Evolutionary conservation across 2,329 filamentous ascomycete genomes (phyloP).

Genomic region (Colletotrichum sp.): DNA sequence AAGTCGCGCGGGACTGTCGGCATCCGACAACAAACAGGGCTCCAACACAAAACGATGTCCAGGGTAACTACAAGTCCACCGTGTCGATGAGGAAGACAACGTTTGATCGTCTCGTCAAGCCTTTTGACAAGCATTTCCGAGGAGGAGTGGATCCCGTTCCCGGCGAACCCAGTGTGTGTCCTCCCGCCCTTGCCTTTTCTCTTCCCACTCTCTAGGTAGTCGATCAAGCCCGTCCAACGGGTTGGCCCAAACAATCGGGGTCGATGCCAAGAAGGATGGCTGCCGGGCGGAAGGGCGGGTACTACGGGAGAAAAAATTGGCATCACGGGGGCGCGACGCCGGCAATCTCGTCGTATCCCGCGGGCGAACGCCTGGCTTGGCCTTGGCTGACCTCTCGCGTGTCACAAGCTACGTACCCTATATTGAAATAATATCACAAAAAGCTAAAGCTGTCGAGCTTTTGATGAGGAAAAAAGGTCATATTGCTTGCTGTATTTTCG

Average conservation of each 20-base stretch:
- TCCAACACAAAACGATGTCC: background rate
- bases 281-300: background rate
- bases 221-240: background rate
- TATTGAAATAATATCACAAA: background rate
- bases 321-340: background rate
- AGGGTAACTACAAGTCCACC: background rate
- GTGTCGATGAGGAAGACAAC: background rate
- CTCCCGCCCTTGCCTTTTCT: background rate
- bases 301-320: background rate
- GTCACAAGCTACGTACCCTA: background rate
- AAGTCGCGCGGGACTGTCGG: background rate
- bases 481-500: constrained; percentile 10
- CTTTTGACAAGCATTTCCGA: constrained; percentile 12
- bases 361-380: background rate
- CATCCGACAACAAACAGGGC: background rate
- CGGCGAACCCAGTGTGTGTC: background rate
- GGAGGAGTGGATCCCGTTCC: background rate
- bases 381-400: background rate
- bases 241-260: background rate
- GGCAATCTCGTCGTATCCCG: background rate
- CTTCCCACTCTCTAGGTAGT: background rate
- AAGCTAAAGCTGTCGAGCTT: background rate
- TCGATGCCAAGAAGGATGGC: constrained; percentile 10
- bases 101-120: constrained; percentile 18
- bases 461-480: background rate